A percentile compares a stretch with the other conserved stretches of the same genome.
phyloP scores from a whole-genome alignment of 805 yeast genomes.

The Nakazawaea ishiwadae region DNA sequence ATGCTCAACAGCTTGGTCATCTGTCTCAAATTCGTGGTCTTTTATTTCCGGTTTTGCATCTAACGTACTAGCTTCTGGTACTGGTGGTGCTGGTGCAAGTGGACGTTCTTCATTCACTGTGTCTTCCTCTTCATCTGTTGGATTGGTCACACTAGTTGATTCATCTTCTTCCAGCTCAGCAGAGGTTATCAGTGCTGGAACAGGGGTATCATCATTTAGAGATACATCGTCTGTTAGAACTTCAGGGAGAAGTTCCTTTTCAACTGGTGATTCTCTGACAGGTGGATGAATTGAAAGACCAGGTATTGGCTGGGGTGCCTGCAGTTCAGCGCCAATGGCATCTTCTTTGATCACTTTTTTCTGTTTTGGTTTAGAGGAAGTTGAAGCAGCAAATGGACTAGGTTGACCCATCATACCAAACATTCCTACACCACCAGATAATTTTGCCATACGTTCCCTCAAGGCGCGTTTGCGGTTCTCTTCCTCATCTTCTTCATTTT shows the following conservation, averaged over 20 bases:
- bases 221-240: too few relatives aligned
- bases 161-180: constrained; percentile 12
- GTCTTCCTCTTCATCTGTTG: constrained; percentile 13
- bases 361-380: constrained; percentile 20
- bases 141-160: neutral
- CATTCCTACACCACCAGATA: constrained; percentile 83
- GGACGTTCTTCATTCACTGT: neutral
- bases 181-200: neutral
- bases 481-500: constrained; percentile 67
- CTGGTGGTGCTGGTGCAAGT: constrained; percentile 2
- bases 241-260: too few relatives aligned
- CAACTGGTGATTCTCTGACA: too few relatives aligned
- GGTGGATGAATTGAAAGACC: constrained; percentile 15
- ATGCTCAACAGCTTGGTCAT: neutral
- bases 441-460: constrained; percentile 93
- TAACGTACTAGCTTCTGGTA: constrained; percentile 14
- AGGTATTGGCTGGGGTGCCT: constrained; percentile 13
- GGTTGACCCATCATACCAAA: constrained; percentile 65
- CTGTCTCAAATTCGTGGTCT: neutral
- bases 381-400: constrained; percentile 26
- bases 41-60: constrained; percentile 1
- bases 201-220: too few relatives aligned
- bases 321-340: constrained; percentile 11
- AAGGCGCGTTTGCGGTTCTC: constrained; percentile 71
- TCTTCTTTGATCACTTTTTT: constrained; percentile 20